phyloP scores from a whole-genome alignment of 2,329 filamentous ascomycete species.

The Fusarium siculi region DNA sequence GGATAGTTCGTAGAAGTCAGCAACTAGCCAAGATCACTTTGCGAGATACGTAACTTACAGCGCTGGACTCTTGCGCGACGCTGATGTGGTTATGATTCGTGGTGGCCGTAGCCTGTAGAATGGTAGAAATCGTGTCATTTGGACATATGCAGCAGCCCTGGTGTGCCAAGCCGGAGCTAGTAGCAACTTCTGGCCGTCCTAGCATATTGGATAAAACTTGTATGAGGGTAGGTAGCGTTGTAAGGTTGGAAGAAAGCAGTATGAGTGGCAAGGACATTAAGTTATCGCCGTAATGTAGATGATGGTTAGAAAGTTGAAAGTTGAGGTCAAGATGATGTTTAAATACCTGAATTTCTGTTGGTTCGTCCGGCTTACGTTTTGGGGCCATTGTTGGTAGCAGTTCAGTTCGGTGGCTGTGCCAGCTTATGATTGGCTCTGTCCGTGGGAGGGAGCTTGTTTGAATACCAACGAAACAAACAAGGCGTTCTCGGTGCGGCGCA shows the following conservation, averaged over 20 bases:
- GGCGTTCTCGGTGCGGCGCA: background rate
- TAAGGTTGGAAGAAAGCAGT: background rate
- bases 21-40: background rate
- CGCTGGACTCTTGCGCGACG: background rate
- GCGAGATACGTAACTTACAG: background rate
- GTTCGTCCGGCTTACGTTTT: background rate
- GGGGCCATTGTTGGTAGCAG: background rate
- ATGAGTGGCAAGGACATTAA: background rate
- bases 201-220: background rate
- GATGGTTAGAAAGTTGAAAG: background rate
- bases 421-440: background rate
- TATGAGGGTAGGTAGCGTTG: background rate
- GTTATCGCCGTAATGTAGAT: background rate
- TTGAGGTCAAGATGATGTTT: background rate
- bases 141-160: rapidly evolving
- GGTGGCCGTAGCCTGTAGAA: background rate
- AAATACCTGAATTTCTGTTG: background rate
- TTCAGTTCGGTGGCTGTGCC: background rate
- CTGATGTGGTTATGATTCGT: background rate
- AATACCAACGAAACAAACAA: background rate
- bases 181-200: background rate
- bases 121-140: background rate
- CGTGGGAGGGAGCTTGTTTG: background rate
- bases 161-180: background rate
- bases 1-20: background rate